Conservation (phyloP, 768 basidiomycete genomes). For the Boletus barrowsii region DNA sequence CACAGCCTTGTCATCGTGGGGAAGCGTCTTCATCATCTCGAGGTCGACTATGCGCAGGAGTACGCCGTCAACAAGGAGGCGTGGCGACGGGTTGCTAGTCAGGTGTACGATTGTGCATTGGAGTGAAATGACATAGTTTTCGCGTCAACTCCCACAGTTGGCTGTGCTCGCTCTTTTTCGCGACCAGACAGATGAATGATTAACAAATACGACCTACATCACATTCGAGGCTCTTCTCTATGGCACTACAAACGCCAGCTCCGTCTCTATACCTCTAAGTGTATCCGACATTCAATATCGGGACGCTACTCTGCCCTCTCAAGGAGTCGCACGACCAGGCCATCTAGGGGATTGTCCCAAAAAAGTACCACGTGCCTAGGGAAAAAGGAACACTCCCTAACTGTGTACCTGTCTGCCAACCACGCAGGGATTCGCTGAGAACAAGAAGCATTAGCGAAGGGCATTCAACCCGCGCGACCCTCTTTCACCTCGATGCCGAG, state of each 20-base stretch:
- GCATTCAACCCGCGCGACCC: background rate
- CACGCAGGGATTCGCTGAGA: conserved; percentile 91
- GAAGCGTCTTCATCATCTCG: conserved; percentile 84
- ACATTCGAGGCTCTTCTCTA: background rate
- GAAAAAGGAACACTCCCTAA: conserved; percentile 89
- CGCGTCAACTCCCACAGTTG: no score
- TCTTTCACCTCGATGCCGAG: conserved; percentile 82
- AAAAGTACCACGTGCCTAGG: conserved; percentile 54
- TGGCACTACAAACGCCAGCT: background rate
- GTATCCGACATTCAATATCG: conserved; percentile 10
- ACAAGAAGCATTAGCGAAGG: background rate
- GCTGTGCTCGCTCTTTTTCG: background rate
- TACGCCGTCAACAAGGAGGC: conserved; percentile 48
- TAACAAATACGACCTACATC: background rate
- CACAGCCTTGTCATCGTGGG: conserved; percentile 93
- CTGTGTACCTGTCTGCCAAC: conserved; percentile 89
- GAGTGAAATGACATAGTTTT: conserved; percentile 31
- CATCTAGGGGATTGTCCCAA: conserved; percentile 47
- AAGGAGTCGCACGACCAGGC: conserved; percentile 86
- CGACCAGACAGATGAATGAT: background rate
- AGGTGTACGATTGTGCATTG: conserved; percentile 46
- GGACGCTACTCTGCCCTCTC: conserved; percentile 15
- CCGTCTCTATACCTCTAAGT: conserved; percentile 4
- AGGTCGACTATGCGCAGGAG: conserved; percentile 81
- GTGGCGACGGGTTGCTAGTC: conserved; percentile 25